Evolutionary conservation across 2,329 filamentous ascomycete species (phyloP), one percentile per base, ranked within the genome.

Genomic region (Talaromyces sp.): DNA sequence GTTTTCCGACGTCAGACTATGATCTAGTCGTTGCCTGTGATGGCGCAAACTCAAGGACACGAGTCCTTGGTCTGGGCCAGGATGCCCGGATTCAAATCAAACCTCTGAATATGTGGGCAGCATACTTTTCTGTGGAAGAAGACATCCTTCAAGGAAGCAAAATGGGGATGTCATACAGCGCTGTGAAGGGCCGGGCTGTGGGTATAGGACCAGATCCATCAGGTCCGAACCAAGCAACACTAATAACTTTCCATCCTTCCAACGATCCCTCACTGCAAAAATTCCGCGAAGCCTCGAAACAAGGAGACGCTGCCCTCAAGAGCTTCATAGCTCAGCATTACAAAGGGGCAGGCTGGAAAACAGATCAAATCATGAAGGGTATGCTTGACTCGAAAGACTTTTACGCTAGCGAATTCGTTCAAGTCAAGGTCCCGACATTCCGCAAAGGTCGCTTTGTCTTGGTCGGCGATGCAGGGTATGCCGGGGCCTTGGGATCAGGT

Each of bases 401-500:
- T 63, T 85, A 85, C 68, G 76, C 77, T 57, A 75, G 80, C 61
- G 73, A 77, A 3, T 71, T 84, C 52, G 78, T 75, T 0, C 76
- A 82, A 37, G 79, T 87, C 35, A 80, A 79, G 49, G 66, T 83
- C 62, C 70, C 78, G 0, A 68, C 67, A 4, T 85, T 80, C 82
- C 80, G 73, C 3, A 74, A 74, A 0, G 81, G 82, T 0, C 80
- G 84, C 0, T 78, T 86, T 2, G 80, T 78, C 1, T 74, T 87
- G 0, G 60, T 87, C 0, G 86, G 86, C 0, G 86, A 89, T 67
- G 83, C 86, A 1, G 85, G 74, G 0, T 83, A 81, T 68, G 78
- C 80, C 0, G 78, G 81, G 0, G 66, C 82, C 3, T 83, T 81
- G 0, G 86, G 85, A 0, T 80, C 83, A 75, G 85, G 85, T 0